Evolutionary conservation across 352 stramenopile genomes (phyloP).

Genomic region (Pythium rhizo-oryzae): DNA sequence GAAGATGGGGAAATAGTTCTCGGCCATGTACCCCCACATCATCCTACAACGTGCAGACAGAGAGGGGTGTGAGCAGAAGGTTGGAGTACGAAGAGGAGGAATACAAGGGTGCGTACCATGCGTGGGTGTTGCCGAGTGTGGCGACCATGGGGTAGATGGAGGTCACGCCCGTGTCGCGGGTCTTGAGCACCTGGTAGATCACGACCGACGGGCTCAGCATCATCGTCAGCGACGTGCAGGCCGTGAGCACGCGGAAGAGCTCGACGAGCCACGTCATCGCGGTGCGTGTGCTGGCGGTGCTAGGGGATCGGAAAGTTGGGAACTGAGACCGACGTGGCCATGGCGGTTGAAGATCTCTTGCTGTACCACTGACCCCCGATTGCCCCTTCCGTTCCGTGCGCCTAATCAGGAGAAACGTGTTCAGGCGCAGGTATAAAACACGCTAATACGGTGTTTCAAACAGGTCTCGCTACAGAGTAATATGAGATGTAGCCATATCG

Average conservation of each 20-base stretch:
- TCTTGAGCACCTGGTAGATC: constrained; percentile 40
- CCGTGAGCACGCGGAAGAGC: constrained; percentile 34
- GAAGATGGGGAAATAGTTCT: constrained; percentile 52
- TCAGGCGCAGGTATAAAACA: constrained; percentile 5
- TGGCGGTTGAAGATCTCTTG: too few relatives aligned
- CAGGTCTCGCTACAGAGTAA: not conserved
- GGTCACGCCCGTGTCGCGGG: constrained; percentile 38
- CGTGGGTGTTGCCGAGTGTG: constrained; percentile 38
- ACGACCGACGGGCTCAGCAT: constrained; percentile 44
- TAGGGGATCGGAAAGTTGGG: not conserved
- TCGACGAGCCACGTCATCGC: constrained; percentile 12
- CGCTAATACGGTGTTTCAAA: constrained; percentile 2
- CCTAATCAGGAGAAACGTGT: constrained; percentile 1
- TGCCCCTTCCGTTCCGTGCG: constrained; percentile 4
- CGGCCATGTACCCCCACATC: constrained; percentile 48
- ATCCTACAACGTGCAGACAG: constrained; percentile 14
- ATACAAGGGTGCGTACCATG: too few relatives aligned
- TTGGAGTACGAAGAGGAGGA: too few relatives aligned
- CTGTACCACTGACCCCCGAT: not conserved
- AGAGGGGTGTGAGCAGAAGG: not conserved
- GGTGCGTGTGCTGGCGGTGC: not conserved
- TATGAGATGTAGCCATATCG: not conserved
- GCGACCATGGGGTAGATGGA: constrained; percentile 52
- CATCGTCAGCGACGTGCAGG: constrained; percentile 39
- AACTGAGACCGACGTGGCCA: not conserved